Evolutionary conservation across 129 eudicot genomes (phyloP).

Genomic region (Flaveria sonorensis): DNA sequence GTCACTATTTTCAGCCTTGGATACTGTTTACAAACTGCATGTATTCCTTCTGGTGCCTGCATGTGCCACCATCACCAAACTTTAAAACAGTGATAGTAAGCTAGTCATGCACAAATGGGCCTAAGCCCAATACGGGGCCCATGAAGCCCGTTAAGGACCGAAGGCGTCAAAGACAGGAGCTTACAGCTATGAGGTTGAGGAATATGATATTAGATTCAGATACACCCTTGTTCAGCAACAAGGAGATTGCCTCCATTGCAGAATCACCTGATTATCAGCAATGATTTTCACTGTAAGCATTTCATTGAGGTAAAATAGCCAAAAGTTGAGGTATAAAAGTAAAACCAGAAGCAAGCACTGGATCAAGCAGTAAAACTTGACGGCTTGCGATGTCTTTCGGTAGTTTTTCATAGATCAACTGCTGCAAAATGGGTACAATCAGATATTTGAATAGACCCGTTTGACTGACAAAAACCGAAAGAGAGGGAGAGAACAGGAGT

Average conservation of each 20-base stretch:
- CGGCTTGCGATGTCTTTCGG: conserved; percentile 86
- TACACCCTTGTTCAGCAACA: conserved; percentile 80
- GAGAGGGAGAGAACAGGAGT: conserved; percentile 8
- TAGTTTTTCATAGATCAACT: conserved; percentile 87
- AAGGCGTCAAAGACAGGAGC: conserved; percentile 15
- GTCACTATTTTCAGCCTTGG: conserved; percentile 85
- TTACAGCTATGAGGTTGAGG: conserved; percentile 85
- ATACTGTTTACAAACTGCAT: conserved; percentile 64
- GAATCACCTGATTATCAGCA: conserved; percentile 61
- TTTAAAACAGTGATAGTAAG: background rate
- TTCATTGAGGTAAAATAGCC: background rate
- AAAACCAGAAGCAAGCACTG: conserved; percentile 90
- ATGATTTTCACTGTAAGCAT: background rate
- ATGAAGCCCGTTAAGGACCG: background rate
- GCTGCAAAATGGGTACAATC: conserved; percentile 27
- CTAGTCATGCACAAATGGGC: background rate
- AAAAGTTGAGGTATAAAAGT: background rate
- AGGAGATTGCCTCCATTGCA: conserved; percentile 81
- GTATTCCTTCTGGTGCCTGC: conserved; percentile 94
- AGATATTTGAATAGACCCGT: conserved; percentile 20
- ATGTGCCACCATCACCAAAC: conserved; percentile 32
- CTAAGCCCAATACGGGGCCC: background rate
- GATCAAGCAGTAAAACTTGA: conserved; percentile 83
- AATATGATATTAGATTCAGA: conserved; percentile 80
- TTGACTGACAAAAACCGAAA: background rate